Evolutionary conservation across 345 rosid genomes (phyloP), one percentile per base, ranked within the genome.

Genomic region (Xanthoceras sorbifolium): DNA sequence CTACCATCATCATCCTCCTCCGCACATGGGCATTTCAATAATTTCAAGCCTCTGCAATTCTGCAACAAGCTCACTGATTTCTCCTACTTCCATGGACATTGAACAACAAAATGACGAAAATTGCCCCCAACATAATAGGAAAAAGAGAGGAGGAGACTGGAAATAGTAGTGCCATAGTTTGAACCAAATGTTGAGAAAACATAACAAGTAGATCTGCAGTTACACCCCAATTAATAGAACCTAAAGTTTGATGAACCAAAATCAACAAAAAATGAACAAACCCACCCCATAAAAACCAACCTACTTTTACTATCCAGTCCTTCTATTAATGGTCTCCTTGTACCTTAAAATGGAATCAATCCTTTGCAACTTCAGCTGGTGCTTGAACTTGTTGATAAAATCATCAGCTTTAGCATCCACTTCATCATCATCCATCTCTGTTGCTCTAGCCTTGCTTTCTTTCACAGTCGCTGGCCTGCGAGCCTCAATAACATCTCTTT

Each of bases 331-430:
- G 86, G 71, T 91, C 50, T 92, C 89, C 81, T 84, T 91, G 82
- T 86, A 82, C 94, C 87, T 84, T 17, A 79, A 14, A 20, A 90
- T 83, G 64, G 97, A 93, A 76, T 91, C 90, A 25, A 87, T 28
- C 90, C 90, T 88, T 69, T 90, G 96, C 76, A 90, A 79, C 85
- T 93, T 86, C 81, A 93, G 42, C 78, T 93, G 93, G 26, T 93
- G 91, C 85, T 86, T 93, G 67, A 93, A 93, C 73, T 76, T 83
- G 78, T 90, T 83, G 61, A 93, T 93, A 72, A 93, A 93, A 55
- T 91, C 96, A 78, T 91, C 97, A 38, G 96, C 96, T 54, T 80
- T 91, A 0, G 97, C 96, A 67, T 93, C 97, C n/a, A 93, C 94
- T 64, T 85, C 94, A 6, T 82, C 90, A 65, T 84, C 90, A 1